Conservation (phyloP, 495 filamentous ascomycete genomes). For the Sphaerosporella brunnea region DNA sequence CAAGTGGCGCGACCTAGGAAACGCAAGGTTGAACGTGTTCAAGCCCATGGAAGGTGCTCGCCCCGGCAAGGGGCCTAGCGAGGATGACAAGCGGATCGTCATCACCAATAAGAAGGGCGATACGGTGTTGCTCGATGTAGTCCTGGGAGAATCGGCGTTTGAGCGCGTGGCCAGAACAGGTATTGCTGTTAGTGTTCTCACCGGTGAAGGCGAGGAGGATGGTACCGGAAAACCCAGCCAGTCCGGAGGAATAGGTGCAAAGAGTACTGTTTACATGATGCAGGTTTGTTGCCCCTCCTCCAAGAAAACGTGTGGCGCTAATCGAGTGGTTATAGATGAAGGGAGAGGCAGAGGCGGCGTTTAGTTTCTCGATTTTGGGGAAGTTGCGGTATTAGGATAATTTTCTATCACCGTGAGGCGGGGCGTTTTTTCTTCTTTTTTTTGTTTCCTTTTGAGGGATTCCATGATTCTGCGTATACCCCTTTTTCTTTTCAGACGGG, state of each 20-base stretch:
- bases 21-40: constrained; percentile 64
- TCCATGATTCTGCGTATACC: too few relatives aligned
- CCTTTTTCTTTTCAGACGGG: too few relatives aligned
- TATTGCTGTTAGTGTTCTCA: constrained; percentile 73
- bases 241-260: constrained; percentile 54
- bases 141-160: constrained; percentile 68
- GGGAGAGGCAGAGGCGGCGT: constrained; percentile 42
- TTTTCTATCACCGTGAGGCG: background rate
- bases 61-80: constrained; percentile 33
- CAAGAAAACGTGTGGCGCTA: constrained; percentile 2
- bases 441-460: too few relatives aligned
- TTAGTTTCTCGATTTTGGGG: constrained; percentile 44
- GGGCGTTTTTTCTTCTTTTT: too few relatives aligned
- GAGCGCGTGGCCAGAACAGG: constrained; percentile 65
- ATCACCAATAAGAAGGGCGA: constrained; percentile 51
- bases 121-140: constrained; percentile 59
- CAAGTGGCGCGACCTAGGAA: constrained; percentile 82
- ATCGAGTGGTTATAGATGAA: constrained; percentile 31
- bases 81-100: constrained; percentile 64
- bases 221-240: constrained; percentile 47
- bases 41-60: constrained; percentile 38
- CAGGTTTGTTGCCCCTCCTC: constrained; percentile 19
- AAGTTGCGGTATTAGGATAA: constrained; percentile 37
- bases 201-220: constrained; percentile 53
- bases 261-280: constrained; percentile 30